Evolutionary conservation across 306 rosid species (phyloP), one percentile per base, ranked within the genome.

Genomic region (Rosa multiflora): DNA sequence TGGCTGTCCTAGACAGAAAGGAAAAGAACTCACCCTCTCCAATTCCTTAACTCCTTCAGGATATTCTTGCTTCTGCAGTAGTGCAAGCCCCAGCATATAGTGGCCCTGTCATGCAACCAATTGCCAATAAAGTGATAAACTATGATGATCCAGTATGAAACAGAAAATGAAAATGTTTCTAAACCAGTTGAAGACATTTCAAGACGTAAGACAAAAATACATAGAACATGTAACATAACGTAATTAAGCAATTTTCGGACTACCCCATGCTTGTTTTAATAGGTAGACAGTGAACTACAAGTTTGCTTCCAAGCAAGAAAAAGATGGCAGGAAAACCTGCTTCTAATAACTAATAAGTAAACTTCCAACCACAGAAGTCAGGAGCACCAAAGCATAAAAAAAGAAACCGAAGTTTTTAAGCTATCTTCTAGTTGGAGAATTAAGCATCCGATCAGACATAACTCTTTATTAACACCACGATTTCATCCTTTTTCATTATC

Each of bases 21-120:
- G 75, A 29, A 37, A 15, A 35, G 1, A 37, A 74, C 67, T 46
- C 78, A 95, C 99, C 99, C 87, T 91, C 87, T 91, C 86, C 83
- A 96, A 81, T 79, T 91, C 89, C 82, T 76, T 85, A 56, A 96
- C 88, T 76, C 97, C 99, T 82, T 83, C 88, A 3, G 83, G 69
- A 85, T 82, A 82, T 71, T 90, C 96, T 83, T 88, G 59, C 74
- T 67, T 89, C 80, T 78, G 85, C 21, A 93, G 84, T 75, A 96
- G 86, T 68, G 92, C 91, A 78, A 93, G 98, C 83, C 98, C 99
- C 91, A 96, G 79, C n/a, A 88, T 89, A 83, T 93, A 96, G 86
- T 96, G 93, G 42, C 90, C 99, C 99, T 96, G 89, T 63, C 70
- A 89, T 72, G 53, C 73, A 44, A 70, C 67, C 68, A 85, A 69